These are phyloP conservation scores for Omphalotus olearius DNA, from an alignment of 1,284 basidiomycete genomes.

Conservation along the genomic window DNA sequence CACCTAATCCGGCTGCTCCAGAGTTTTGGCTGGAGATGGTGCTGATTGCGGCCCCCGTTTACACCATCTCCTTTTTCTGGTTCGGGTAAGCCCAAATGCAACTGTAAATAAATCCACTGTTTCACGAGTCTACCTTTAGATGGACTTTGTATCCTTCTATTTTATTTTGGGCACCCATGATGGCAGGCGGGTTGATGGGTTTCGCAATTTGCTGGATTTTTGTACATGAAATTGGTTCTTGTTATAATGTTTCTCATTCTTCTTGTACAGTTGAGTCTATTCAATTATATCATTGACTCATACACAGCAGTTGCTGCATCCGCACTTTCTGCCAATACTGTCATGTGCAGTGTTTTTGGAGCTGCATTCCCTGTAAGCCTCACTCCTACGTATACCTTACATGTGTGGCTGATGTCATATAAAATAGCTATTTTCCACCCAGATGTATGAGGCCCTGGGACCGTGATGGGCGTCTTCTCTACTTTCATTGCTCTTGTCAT, in stretches of 20 bases:
- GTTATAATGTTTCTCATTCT: slow-evolving; percentile 7
- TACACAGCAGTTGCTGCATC: slow-evolving; percentile 55
- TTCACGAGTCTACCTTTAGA: not conserved
- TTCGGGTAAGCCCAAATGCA: slow-evolving; percentile 42
- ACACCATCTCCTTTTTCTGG: slow-evolving; percentile 63
- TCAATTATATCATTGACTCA: slow-evolving; percentile 60
- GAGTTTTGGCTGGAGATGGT: slow-evolving; percentile 60
- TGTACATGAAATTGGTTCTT: slow-evolving; percentile 30
- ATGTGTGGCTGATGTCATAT: not conserved
- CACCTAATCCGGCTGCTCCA: slow-evolving; percentile 57
- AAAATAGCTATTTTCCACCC: slow-evolving; percentile 44
- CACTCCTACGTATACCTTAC: slow-evolving; percentile 11
- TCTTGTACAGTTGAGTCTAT: slow-evolving; percentile 35
- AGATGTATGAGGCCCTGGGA: slow-evolving; percentile 49
- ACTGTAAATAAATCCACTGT: slow-evolving; percentile 27
- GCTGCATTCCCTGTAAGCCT: slow-evolving; percentile 51
- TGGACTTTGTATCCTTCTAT: slow-evolving; percentile 24
- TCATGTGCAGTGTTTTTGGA: slow-evolving; percentile 52
- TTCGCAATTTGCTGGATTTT: slow-evolving; percentile 56
- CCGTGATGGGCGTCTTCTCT: slow-evolving; percentile 55
- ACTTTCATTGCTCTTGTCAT: slow-evolving; percentile 41
- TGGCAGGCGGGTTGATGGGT: slow-evolving; percentile 48
- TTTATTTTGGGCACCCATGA: slow-evolving; percentile 54
- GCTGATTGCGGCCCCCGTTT: slow-evolving; percentile 50
- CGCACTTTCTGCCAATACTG: slow-evolving; percentile 52